Percentiles rank a stretch among this genome's conserved stretches.
Conservation (phyloP, 192 early-diverging fungal genomes). For the Linderina pennispora region DNA sequence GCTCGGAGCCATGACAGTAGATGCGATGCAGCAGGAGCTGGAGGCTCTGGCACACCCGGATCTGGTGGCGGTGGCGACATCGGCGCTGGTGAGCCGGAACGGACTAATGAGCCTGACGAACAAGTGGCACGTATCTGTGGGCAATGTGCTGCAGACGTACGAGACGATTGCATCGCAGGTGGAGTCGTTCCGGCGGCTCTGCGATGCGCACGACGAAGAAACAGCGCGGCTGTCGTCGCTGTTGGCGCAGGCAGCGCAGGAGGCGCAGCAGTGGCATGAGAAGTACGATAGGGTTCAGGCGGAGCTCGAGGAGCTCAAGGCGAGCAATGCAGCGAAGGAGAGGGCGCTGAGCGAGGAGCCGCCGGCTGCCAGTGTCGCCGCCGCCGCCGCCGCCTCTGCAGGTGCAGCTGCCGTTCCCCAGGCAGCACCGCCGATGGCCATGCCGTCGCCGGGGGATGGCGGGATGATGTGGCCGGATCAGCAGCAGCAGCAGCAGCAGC, state of each 20-base stretch:
- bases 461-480: background rate
- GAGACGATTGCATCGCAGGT: slow-evolving; percentile 20
- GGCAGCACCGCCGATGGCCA: slow-evolving; percentile 1
- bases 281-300: slow-evolving; percentile 7
- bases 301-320: slow-evolving; percentile 8
- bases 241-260: slow-evolving; percentile 25
- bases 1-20: slow-evolving; percentile 7
- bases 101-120: slow-evolving; percentile 2
- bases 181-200: slow-evolving; percentile 15
- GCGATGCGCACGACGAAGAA: slow-evolving; percentile 9
- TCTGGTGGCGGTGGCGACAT: slow-evolving; percentile 11
- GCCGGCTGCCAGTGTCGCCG: no score
- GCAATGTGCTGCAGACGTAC: slow-evolving; percentile 20
- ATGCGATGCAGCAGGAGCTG: slow-evolving; percentile 19
- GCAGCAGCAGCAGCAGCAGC: slow-evolving; percentile 6
- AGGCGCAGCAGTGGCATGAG: slow-evolving; percentile 28
- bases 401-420: no score
- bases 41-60: slow-evolving; percentile 10
- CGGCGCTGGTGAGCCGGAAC: slow-evolving; percentile 15
- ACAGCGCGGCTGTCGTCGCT: slow-evolving; percentile 14
- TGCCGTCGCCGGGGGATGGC: slow-evolving; percentile 1
- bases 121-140: slow-evolving; percentile 12
- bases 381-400: no score
- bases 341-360: background rate
- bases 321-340: background rate